phyloP scores from a whole-genome alignment of 495 filamentous ascomycete genomes.

The Podospora appendiculata region DNA sequence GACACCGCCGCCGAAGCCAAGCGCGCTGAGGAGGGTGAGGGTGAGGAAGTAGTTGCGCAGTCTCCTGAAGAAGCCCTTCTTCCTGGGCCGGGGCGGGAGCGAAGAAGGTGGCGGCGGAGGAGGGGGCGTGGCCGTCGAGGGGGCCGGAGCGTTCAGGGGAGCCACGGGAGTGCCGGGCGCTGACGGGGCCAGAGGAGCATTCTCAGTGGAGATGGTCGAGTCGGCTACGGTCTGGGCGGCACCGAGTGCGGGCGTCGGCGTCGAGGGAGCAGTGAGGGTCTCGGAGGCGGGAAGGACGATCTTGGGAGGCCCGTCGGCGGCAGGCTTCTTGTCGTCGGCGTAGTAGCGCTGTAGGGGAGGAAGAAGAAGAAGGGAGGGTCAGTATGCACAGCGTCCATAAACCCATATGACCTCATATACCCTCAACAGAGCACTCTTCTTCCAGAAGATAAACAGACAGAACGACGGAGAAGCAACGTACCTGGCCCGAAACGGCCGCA shows the following conservation, averaged over 20 bases:
- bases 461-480: constrained; percentile 16
- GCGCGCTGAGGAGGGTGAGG: constrained; percentile 59
- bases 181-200: constrained; percentile 53
- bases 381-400: background rate
- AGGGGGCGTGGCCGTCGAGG: constrained; percentile 38
- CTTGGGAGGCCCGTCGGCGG: constrained; percentile 25
- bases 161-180: constrained; percentile 7
- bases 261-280: constrained; percentile 43
- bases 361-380: no score
- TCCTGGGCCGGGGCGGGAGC: constrained; percentile 46
- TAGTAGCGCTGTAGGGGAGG: constrained; percentile 48
- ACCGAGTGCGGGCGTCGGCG: constrained; percentile 37
- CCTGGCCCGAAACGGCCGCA: constrained; percentile 21
- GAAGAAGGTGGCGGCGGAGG: constrained; percentile 34
- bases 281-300: constrained; percentile 51
- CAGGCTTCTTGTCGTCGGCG: constrained; percentile 48
- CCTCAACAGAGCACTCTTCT: no score
- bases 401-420: no score
- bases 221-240: constrained; percentile 31
- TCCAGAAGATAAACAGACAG: background rate
- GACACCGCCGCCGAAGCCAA: constrained; percentile 80
- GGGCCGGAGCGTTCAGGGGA: constrained; percentile 30
- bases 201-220: constrained; percentile 51
- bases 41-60: constrained; percentile 58
- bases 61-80: constrained; percentile 67